Evolutionary conservation across 352 stramenopile species (phyloP).

Genomic region (Globisporangium barbulae): DNA sequence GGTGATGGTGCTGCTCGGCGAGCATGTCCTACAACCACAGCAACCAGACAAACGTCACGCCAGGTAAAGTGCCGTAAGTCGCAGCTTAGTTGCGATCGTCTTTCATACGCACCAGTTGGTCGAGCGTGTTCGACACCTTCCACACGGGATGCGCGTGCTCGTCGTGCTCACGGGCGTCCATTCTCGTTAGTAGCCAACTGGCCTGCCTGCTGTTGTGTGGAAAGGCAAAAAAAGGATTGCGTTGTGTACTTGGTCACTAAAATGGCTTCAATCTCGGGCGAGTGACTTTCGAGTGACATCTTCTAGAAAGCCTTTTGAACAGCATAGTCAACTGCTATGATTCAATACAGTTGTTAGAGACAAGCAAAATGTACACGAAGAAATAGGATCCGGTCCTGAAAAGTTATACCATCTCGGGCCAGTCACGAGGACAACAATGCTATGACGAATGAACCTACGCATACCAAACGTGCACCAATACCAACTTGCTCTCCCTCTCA

Average conservation of each 20-base stretch:
- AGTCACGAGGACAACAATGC: too few relatives aligned
- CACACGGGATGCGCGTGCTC: slow-evolving; percentile 31
- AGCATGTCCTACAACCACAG: slow-evolving; percentile 29
- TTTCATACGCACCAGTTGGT: slow-evolving; percentile 32
- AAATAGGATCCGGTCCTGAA: too few relatives aligned
- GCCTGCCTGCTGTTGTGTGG: too few relatives aligned
- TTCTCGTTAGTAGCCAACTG: background rate
- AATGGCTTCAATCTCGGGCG: background rate
- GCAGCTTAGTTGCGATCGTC: background rate
- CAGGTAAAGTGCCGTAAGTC: background rate
- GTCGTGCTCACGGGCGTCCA: background rate
- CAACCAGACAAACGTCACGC: background rate
- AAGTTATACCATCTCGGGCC: too few relatives aligned
- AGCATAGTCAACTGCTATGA: background rate
- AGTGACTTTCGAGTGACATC: background rate
- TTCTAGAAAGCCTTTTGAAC: slow-evolving; percentile 2
- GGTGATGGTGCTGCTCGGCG: slow-evolving; percentile 52
- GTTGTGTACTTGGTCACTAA: background rate
- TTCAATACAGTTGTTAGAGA: too few relatives aligned
- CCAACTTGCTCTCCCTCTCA: background rate
- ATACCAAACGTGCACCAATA: background rate
- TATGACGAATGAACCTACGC: background rate
- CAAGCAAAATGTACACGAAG: too few relatives aligned
- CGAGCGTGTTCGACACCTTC: slow-evolving; percentile 51
- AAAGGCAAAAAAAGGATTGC: slow-evolving; percentile 1